Base-by-base conservation (phyloP, 2,329 filamentous ascomycete species). In the Peltaster fructicola region DNA sequence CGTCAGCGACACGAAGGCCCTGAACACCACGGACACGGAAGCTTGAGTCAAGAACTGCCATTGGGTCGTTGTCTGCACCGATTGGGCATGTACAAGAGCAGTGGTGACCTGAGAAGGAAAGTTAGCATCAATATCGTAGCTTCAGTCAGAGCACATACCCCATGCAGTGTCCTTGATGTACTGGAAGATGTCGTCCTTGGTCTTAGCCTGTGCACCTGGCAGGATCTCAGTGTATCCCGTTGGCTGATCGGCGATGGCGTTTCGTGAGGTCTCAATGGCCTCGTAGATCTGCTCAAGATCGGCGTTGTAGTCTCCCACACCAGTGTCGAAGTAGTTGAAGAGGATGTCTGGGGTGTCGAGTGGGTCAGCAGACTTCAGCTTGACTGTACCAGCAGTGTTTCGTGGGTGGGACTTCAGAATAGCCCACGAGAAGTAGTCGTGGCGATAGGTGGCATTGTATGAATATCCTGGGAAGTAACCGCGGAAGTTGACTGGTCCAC, bases 371-470 rank as follows among this genome's bases (percentile, higher is more conserved):
- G 66, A 71, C 9, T 54, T 54, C 4, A 81, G 61, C 3, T 48
- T 59, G 4, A 81, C 72, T 2, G 59, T 63, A 6, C 75, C 75
- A 5, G 46, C 56, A 45, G 47, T 48, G 43, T 78, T 76, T 25
- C 65, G 62, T 0, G 71, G 61, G 38, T 73, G 70, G 0, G 64
- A 61, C 47, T 74, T 73, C 26, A 79, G 54, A 3, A 63, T 57
- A 7, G 50, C 48, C 59, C 59, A 63, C 8, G 52, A 50, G 50
- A 53, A 62, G 31, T 57, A 52, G 17, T 53, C 53, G 3, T 50
- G 50, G 23, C 51, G 56, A 1, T 47, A 42, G 2, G 57, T 48
- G 3, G 55, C 51, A 32, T 59, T 54, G 13, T 51, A 40, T 1
- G 58, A 53, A 35, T 61, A 71, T 11, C 59, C 55, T 1, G 63